Evolutionary conservation across 2,329 filamentous ascomycete genomes (phyloP), one percentile per base, ranked within the genome.

Genomic region (Pseudogymnoascus destructans): DNA sequence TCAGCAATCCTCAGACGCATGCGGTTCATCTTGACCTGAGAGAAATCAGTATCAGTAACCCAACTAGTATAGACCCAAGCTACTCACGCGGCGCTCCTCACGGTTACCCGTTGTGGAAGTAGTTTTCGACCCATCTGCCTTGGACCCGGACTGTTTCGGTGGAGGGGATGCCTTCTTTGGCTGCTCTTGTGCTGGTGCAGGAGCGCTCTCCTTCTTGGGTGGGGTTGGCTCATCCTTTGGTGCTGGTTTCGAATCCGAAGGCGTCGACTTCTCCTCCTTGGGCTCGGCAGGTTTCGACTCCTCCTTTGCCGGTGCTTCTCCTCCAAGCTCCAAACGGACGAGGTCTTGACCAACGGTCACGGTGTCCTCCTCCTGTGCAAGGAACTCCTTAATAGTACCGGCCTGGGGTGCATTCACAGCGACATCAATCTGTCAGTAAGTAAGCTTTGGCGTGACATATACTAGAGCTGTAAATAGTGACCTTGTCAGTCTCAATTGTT

Each of bases 401-500:
- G 92, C 83, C 66, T 92, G 85, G 6, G 93, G 89, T 13, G 93
- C 91, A 73, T 96, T 97, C 69, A 98, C 91, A 23, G 92, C 86
- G 49, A 98, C 89, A 72, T 98, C 93, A 70, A 97, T 97, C 90
- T 93, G 62, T 15, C 40, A 57, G 7, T 25, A 57, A 23, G 57
- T 63, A 40, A 64, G 61, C 46, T 27, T 58, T 46, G 46, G 19
- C 27, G n/a, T 38, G 38, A 30, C 57, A 30, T n/a, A 40, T 15
- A 33, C 27, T 32, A 46, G 46, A n/a, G 56, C 59, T 36, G 46
- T 30, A 63, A 59, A 59, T 25, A 59, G 71, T 62, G 75, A 89
- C 89, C 84, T 98, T 98, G 80, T 98, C 93, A 11, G 93, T 98
- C 75, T 98, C 93, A 69, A 98, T 98, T 55, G 92, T 96, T 30